phyloP scores from a whole-genome alignment of 2,329 filamentous ascomycete genomes.

The Fusarium sp. region DNA sequence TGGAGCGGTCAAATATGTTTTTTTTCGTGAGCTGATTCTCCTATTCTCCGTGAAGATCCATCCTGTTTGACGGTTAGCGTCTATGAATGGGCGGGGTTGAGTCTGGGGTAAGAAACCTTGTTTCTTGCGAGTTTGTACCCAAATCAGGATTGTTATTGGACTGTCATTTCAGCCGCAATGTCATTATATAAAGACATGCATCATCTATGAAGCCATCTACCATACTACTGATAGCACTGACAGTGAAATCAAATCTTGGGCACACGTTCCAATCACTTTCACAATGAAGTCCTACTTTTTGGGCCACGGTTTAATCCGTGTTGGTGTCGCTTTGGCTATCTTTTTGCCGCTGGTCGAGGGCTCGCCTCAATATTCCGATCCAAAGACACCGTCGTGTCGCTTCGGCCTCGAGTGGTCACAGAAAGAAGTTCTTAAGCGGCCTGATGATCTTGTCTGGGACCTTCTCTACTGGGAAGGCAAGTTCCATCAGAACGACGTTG shows the following conservation, averaged over 20 bases:
- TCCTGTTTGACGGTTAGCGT: neutral
- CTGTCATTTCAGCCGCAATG: neutral
- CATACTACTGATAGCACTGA: no score
- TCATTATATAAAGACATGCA: slow-evolving; percentile 9
- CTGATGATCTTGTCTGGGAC: slow-evolving; percentile 53
- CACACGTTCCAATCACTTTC: neutral
- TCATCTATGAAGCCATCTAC: neutral
- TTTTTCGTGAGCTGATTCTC: slow-evolving; percentile 18
- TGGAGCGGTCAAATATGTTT: slow-evolving; percentile 38
- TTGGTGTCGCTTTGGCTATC: neutral
- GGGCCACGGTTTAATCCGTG: neutral
- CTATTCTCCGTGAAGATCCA: slow-evolving; percentile 39
- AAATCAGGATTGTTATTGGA: neutral
- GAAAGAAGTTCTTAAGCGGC: slow-evolving; percentile 46
- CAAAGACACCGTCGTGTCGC: slow-evolving; percentile 48
- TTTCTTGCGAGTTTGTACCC: neutral
- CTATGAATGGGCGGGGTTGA: slow-evolving; percentile 12
- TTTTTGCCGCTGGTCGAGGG: neutral
- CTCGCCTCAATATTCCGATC: neutral
- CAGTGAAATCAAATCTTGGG: neutral
- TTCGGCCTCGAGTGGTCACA: slow-evolving; percentile 50
- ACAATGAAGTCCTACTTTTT: slow-evolving; percentile 25
- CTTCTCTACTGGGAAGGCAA: slow-evolving; percentile 60
- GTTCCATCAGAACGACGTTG: slow-evolving; percentile 57
- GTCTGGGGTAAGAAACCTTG: slow-evolving; percentile 26